phyloP scores from a whole-genome alignment of 2,329 filamentous ascomycete genomes.

The Aspergillus brasiliensis region DNA sequence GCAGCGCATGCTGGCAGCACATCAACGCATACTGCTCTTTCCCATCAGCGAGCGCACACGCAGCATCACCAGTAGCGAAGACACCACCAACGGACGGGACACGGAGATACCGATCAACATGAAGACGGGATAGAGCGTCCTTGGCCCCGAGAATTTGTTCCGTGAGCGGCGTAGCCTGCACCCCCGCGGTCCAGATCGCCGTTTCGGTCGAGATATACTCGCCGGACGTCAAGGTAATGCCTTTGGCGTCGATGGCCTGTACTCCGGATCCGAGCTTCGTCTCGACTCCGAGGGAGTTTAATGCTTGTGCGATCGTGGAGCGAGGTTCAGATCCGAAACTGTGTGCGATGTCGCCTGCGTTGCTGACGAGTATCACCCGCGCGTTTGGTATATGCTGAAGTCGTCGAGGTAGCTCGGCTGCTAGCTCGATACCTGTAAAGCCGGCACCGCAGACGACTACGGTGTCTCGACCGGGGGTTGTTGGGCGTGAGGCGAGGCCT shows the following conservation, averaged over 20 bases:
- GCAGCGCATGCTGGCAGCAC: constrained; percentile 45
- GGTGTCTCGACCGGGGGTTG: constrained; percentile 34
- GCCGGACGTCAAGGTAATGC: constrained; percentile 31
- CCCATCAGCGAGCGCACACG: constrained; percentile 22
- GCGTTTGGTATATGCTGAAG: constrained; percentile 19
- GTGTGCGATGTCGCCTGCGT: constrained; percentile 31
- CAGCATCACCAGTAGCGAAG: constrained; percentile 41
- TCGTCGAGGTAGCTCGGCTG: constrained; percentile 33
- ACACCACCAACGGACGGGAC: constrained; percentile 24
- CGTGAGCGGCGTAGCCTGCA: constrained; percentile 36
- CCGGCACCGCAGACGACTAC: constrained; percentile 38
- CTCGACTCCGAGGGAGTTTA: constrained; percentile 33
- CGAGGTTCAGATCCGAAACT: constrained; percentile 39
- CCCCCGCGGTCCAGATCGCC: constrained; percentile 42
- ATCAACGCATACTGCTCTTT: constrained; percentile 36
- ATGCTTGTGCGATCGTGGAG: constrained; percentile 34
- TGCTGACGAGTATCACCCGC: constrained; percentile 32
- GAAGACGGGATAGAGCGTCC: constrained; percentile 32
- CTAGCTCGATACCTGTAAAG: constrained; percentile 38
- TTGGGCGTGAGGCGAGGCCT: constrained; percentile 23
- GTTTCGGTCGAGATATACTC: constrained; percentile 39
- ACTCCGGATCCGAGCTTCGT: constrained; percentile 33
- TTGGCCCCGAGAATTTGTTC: constrained; percentile 33
- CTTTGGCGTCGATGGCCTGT: constrained; percentile 22
- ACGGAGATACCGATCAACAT: constrained; percentile 34